Base-by-base conservation (phyloP, 1,284 basidiomycete species). In the Malassezia cuniculi region DNA sequence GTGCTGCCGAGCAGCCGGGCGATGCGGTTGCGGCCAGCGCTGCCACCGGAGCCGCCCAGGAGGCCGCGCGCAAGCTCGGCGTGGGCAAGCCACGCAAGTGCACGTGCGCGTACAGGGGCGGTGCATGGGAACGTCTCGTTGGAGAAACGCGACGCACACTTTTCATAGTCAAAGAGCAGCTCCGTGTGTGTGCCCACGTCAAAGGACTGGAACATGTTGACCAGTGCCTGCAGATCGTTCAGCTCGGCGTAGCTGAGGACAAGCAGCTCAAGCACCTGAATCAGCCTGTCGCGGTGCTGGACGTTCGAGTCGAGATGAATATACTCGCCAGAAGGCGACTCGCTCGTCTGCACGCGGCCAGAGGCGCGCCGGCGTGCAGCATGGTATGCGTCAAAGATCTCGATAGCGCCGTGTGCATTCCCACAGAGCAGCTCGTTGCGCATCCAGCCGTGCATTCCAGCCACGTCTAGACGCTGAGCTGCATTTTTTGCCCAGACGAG, bases 21-120 rank as follows among this genome's bases (percentile, higher is more conserved):
- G 9, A 58, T 47, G 10, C 54, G 47, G 27, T 56, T 52, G 5
- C 43, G 44, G 1, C 55, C 42, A 5, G 36, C 42, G 4, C 4
- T 26, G 11, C 27, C 52, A 3, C 52, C 55, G 1, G 43, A 44
- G 14, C 53, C 52, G 10, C 47, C 50, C 5, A 41, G 48, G 3
- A 57, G 47, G 12, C 55, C 55, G 9, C 55, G 50, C 7, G 52
- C 50, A 2, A 57, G 50, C 36, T 57, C 52, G 8, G 47, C 36
- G 1, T 44, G 36, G 42, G 42, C 38, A 0, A 52, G 22, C 5
- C 12, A 40, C 2, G 40, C 14, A 5, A 39, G 24, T 0, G 42
- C 42, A 15, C 42, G 41, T 11, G 31, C 18, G 4, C 14, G 30
- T 10, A 9, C 30, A 12, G 6, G n/a, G 6, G 34, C 3, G 12